phyloP scores from a whole-genome alignment of 169 alveolate species.

The Plasmodium adleri region DNA sequence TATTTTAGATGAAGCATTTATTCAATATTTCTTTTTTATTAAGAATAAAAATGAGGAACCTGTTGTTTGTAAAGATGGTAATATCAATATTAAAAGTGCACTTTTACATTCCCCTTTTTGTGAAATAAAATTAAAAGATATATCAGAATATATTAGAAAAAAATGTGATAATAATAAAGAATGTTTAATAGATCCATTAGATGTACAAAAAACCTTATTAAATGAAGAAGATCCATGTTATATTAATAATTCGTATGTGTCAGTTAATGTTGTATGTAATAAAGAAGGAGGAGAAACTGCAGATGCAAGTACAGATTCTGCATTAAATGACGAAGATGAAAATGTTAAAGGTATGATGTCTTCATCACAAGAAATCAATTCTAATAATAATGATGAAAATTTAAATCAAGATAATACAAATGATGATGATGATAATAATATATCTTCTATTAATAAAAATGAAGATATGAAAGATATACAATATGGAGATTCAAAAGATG shows the following conservation, averaged over 20 bases:
- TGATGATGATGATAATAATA: too few relatives aligned
- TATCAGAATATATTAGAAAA: conserved; percentile 18
- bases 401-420: too few relatives aligned
- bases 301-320: background rate
- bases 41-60: conserved; percentile 58
- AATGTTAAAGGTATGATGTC: conserved; percentile 6
- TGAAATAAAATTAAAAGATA: conserved; percentile 13
- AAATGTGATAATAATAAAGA: conserved; percentile 25
- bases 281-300: background rate
- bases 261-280: conserved; percentile 24
- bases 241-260: conserved; percentile 25
- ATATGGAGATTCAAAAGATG: background rate
- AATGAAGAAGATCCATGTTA: conserved; percentile 25
- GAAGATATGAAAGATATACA: background rate
- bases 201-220: background rate
- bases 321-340: background rate
- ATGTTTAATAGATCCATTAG: conserved; percentile 30
- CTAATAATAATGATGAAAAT: too few relatives aligned
- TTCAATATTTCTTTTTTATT: conserved; percentile 34
- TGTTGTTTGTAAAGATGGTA: conserved; percentile 25
- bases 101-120: conserved; percentile 29
- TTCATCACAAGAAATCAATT: too few relatives aligned
- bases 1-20: conserved; percentile 9
- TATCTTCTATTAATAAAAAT: too few relatives aligned
- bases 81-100: conserved; percentile 21